Percentiles rank a stretch among this genome's conserved stretches.
Conservation (phyloP, 495 filamentous ascomycete species). For the Filosporella fistucella region DNA sequence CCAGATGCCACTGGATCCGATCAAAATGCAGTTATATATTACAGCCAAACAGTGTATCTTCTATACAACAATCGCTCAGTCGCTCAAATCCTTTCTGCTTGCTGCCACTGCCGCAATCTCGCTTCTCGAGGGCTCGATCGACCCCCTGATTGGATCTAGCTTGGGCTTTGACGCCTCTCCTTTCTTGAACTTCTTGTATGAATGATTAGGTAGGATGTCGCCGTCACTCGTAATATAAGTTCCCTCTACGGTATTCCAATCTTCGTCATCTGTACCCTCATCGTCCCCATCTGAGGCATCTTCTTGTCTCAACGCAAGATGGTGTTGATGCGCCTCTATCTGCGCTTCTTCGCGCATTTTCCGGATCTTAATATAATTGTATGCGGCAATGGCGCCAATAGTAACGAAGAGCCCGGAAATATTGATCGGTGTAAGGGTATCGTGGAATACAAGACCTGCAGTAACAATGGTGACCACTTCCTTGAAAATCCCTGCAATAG, state of each 20-base stretch:
- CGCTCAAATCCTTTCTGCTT: conserved; percentile 7
- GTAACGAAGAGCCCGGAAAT: conserved; percentile 84
- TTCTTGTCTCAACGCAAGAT: conserved; percentile 11
- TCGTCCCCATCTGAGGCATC: conserved; percentile 27
- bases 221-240: conserved; percentile 28
- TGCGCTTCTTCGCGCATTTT: conserved; percentile 78
- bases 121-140: not conserved
- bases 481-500: conserved; percentile 98
- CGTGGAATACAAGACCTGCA: conserved; percentile 83
- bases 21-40: not conserved
- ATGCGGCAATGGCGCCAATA: conserved; percentile 76
- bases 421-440: conserved; percentile 86
- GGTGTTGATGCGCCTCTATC: conserved; percentile 33
- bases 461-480: conserved; percentile 95
- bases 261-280: conserved; percentile 20
- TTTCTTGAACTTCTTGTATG: not conserved
- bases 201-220: conserved; percentile 25
- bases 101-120: not conserved
- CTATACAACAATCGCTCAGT: not conserved
- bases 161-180: conserved; percentile 6
- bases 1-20: not conserved
- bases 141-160: not conserved
- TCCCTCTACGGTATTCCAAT: conserved; percentile 26
- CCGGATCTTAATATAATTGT: conserved; percentile 91
- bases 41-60: not conserved